A percentile compares a stretch with the other conserved stretches of the same genome.
Conservation (phyloP, 2,329 filamentous ascomycete genomes). For the Claviceps africana region DNA sequence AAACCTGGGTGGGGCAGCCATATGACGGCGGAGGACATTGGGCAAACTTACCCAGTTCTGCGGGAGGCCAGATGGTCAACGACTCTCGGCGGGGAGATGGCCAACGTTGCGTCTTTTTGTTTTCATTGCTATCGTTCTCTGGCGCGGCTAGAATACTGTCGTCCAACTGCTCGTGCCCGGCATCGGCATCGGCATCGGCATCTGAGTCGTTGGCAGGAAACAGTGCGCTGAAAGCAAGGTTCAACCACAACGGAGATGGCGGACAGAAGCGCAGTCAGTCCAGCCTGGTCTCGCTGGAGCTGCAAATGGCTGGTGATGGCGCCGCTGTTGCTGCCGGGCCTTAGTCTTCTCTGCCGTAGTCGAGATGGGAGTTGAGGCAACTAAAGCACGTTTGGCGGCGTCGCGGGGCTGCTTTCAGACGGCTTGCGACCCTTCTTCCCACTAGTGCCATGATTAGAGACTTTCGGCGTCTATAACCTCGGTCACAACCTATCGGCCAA, state of each 20-base stretch:
- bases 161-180: slow-evolving; percentile 12
- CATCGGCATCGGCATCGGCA: slow-evolving; percentile 9
- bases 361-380: neutral
- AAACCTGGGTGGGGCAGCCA: slow-evolving; percentile 1
- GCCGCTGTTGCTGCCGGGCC: slow-evolving; percentile 2
- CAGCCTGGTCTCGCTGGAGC: neutral
- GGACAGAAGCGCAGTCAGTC: slow-evolving; percentile 27
- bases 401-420: slow-evolving; percentile 7
- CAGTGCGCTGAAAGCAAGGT: slow-evolving; percentile 37
- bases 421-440: slow-evolving; percentile 12
- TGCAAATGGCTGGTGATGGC: neutral
- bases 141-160: slow-evolving; percentile 13
- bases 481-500: slow-evolving; percentile 17
- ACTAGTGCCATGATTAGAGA: slow-evolving; percentile 14
- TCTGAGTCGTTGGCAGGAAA: slow-evolving; percentile 16
- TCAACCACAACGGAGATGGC: slow-evolving; percentile 41
- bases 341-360: slow-evolving; percentile 1
- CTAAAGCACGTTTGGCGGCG: slow-evolving; percentile 6
- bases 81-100: slow-evolving; percentile 35
- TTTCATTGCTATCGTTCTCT: slow-evolving; percentile 25
- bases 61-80: slow-evolving; percentile 25
- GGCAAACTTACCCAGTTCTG: slow-evolving; percentile 21
- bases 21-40: neutral
- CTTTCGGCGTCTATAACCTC: slow-evolving; percentile 10
- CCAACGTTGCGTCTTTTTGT: slow-evolving; percentile 23